These are phyloP conservation scores for Pneumocystis canis DNA, from an alignment of 1,139 yeast species.

Conservation along the genomic window DNA sequence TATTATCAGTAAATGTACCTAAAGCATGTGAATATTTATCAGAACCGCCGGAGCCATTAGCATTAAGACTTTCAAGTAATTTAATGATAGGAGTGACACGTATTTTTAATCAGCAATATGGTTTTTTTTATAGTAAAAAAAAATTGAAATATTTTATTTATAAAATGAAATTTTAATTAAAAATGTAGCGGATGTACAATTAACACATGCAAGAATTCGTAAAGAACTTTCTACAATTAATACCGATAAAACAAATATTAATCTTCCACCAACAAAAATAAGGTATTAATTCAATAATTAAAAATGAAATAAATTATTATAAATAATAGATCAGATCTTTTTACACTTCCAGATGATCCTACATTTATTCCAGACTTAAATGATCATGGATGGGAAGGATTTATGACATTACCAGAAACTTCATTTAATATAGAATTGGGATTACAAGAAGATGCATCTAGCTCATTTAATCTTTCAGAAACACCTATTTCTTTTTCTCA, in stretches of 20 bases:
- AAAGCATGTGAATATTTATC: slow-evolving; percentile 16
- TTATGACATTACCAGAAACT: neutral
- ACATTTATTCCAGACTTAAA: slow-evolving; percentile 4
- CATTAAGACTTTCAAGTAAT: slow-evolving; percentile 36
- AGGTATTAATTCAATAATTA: neutral
- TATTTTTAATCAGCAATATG: slow-evolving; percentile 38
- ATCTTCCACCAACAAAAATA: neutral
- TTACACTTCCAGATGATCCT: slow-evolving; percentile 10
- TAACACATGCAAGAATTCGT: slow-evolving; percentile 7
- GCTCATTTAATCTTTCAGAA: neutral
- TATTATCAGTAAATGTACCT: slow-evolving; percentile 17
- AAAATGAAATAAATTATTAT: too few relatives aligned
- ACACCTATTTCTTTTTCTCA: slow-evolving; percentile 3
- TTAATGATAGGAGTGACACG: slow-evolving; percentile 45
- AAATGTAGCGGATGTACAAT: slow-evolving; percentile 8
- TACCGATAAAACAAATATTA: neutral
- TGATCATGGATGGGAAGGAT: neutral
- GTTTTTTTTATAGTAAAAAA: slow-evolving; percentile 27
- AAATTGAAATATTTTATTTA: neutral
- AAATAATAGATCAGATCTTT: slow-evolving; percentile 3
- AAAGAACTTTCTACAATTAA: slow-evolving; percentile 2
- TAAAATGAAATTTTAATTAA: neutral
- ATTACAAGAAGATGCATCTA: neutral
- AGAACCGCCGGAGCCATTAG: slow-evolving; percentile 21
- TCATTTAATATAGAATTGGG: neutral